Evolutionary conservation across 1,284 basidiomycete species (phyloP), one percentile per base, ranked within the genome.

Genomic region (Melampsora occidentalis): DNA sequence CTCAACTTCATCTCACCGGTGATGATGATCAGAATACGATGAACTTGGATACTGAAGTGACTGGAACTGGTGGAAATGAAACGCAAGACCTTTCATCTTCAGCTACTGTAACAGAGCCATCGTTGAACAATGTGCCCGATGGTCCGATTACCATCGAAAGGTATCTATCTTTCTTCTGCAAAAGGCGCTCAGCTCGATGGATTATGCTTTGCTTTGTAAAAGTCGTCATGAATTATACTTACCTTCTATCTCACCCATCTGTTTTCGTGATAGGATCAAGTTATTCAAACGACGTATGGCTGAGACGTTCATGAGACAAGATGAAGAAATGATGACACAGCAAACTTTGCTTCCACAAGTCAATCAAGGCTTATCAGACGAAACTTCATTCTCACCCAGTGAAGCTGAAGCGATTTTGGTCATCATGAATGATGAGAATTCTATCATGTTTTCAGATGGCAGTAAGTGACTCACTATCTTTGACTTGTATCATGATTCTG

Each of bases 371-470:
- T 83, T 96, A 65, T 81, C 87, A 20, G 87, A 88, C 1, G 87
- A 88, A 51, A 86, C 87, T 25, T 84, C 94, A 64, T 98, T 94
- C 82, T 90, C 90, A 10, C 90, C 89, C 0, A 86, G 86, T 28
- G 95, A 98, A 83, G 95, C 91, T 7, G 86, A 89, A 78, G 84
- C 85, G 64, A 81, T 82, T 28, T 79, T 84, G 10, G 73, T 73
- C 62, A 78, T 78, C 57, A 97, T 98, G 95, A 87, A 89, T 69
- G 89, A 91, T 59, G 87, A 86, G 31, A 91, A 94, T 80, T 90
- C 95, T 83, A 85, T 97, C 79, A 94, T 97, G 92, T 87, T 93
- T 80, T 89, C 89, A 77, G 91, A 91, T 59, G 91, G 89, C 33
- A 88, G 72, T 76, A 69, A 76, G 72, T 49, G 5, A 25, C 3